Percentiles rank a stretch among this genome's conserved stretches.
These are phyloP conservation scores for Leishmania aethiopica DNA, from an alignment of 208 protist genomes.

Conservation along the genomic window DNA sequence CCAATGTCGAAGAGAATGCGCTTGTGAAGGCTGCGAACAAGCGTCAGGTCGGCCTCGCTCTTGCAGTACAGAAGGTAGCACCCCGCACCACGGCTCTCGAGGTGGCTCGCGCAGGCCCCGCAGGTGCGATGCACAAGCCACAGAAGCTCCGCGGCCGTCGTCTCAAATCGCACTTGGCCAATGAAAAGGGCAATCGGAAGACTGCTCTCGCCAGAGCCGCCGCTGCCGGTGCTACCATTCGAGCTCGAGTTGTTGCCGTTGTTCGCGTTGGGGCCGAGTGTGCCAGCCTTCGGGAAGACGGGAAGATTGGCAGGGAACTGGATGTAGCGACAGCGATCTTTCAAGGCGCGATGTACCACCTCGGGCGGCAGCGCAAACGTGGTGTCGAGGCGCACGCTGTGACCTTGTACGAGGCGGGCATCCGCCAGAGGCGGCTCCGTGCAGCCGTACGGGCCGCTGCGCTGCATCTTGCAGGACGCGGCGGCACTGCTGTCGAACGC, in stretches of 20 bases:
- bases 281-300: conserved; percentile 2
- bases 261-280: conserved; percentile 3
- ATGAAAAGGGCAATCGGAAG: conserved; percentile 69
- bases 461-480: background rate
- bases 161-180: conserved; percentile 87
- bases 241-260: conserved; percentile 8
- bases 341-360: conserved; percentile 67
- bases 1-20: conserved; percentile 83
- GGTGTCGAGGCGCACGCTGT: conserved; percentile 26
- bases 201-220: conserved; percentile 8
- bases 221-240: conserved; percentile 13
- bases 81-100: conserved; percentile 74
- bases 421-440: conserved; percentile 12
- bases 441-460: background rate
- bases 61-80: conserved; percentile 81
- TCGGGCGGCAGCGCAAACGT: conserved; percentile 42
- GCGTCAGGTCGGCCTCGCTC: conserved; percentile 55
- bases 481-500: background rate
- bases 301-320: conserved; percentile 53
- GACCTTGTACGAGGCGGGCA: conserved; percentile 15
- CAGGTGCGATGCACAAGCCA: conserved; percentile 80
- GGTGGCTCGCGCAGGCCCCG: conserved; percentile 53
- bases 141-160: conserved; percentile 66
- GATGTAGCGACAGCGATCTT: conserved; percentile 77
- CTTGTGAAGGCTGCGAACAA: conserved; percentile 80